phyloP scores from a whole-genome alignment of 2,329 filamentous ascomycete genomes.

The Lanzia echinophila region DNA sequence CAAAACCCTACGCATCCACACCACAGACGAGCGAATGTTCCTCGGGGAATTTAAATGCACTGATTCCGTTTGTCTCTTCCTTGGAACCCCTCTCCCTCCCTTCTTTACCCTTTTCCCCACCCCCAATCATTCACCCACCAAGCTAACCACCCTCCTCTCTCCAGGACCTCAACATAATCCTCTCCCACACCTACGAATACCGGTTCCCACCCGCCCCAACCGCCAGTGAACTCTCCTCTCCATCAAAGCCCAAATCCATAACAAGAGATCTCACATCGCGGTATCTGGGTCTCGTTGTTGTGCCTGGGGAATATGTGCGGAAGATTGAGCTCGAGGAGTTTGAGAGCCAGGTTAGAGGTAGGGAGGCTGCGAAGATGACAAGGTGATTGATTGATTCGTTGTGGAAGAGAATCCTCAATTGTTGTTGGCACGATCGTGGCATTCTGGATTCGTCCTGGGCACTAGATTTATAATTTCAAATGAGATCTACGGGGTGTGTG shows the following conservation, averaged over 20 bases:
- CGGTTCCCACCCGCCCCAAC: conserved; percentile 57
- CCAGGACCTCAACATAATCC: conserved; percentile 82
- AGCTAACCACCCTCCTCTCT: not conserved
- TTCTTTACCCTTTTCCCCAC: not conserved
- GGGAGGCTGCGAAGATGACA: not conserved
- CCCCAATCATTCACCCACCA: not conserved
- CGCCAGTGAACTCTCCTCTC: conserved; percentile 6
- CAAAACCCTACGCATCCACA: conserved; percentile 71
- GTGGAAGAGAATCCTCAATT: too few species aligned
- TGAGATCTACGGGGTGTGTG: too few species aligned
- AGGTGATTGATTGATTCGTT: too few species aligned
- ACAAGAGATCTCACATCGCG: conserved; percentile 72
- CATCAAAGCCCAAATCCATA: conserved; percentile 27
- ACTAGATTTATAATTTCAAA: too few species aligned
- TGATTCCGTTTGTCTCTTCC: conserved; percentile 60
- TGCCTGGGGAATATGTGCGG: conserved; percentile 78
- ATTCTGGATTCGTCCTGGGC: not conserved
- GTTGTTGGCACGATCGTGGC: too few species aligned
- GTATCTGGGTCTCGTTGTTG: conserved; percentile 81
- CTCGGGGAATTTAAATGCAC: conserved; percentile 91
- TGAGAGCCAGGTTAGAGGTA: conserved; percentile 36
- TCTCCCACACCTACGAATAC: conserved; percentile 84
- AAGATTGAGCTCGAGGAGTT: conserved; percentile 86
- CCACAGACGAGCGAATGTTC: conserved; percentile 81
- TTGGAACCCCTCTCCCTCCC: not conserved